Percentiles rank a stretch among this genome's conserved stretches.
Evolutionary conservation across 805 yeast species (phyloP).

Genomic region (Candida ovalis): DNA sequence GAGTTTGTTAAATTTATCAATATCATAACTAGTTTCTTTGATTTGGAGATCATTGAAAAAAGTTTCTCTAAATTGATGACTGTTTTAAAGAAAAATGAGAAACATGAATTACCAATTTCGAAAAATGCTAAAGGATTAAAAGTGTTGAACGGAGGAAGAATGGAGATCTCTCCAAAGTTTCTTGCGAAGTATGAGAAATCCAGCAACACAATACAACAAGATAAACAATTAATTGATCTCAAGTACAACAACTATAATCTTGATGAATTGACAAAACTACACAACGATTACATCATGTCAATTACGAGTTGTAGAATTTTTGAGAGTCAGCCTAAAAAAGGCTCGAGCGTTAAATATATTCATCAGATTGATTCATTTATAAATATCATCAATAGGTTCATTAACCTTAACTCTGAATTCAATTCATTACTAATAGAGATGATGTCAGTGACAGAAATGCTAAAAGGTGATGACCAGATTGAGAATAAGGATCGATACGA

Average conservation of each 20-base stretch:
- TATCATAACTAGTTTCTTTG: constrained; percentile 37
- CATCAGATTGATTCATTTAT: constrained; percentile 38
- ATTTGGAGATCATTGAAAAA: constrained; percentile 44
- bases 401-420: constrained; percentile 35
- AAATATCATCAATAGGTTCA: constrained; percentile 36
- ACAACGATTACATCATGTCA: constrained; percentile 31
- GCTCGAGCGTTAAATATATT: constrained; percentile 38
- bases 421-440: constrained; percentile 33
- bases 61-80: constrained; percentile 30
- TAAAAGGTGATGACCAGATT: constrained; percentile 16
- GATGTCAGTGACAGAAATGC: constrained; percentile 26
- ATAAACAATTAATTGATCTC: background rate
- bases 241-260: constrained; percentile 36
- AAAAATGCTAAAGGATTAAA: constrained; percentile 16
- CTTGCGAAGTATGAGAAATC: background rate
- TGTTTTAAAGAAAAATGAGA: constrained; percentile 12
- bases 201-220: background rate
- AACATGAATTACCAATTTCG: constrained; percentile 11
- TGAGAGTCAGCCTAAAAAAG: constrained; percentile 30
- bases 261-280: constrained; percentile 43
- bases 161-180: constrained; percentile 10
- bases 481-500: constrained; percentile 22
- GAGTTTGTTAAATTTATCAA: constrained; percentile 40
- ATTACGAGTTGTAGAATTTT: constrained; percentile 37
- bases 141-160: constrained; percentile 10